phyloP scores from a whole-genome alignment of 192 early-diverging fungal genomes.

The Umbelopsis isabellina region DNA sequence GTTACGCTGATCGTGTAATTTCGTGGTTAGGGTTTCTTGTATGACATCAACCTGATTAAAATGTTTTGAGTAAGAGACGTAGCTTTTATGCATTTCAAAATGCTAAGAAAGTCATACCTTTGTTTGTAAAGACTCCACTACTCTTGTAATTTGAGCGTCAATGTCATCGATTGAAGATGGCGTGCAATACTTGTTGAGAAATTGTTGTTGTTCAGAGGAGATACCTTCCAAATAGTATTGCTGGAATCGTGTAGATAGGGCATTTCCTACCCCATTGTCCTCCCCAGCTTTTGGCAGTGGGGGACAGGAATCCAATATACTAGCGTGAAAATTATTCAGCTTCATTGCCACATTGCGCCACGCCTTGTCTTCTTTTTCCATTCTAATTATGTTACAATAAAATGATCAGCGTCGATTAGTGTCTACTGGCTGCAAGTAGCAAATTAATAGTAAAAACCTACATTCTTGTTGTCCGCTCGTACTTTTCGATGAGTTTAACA shows the following conservation, averaged over 20 bases:
- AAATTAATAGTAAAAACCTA: neutral
- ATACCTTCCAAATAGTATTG: constrained; percentile 15
- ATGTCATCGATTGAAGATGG: constrained; percentile 8
- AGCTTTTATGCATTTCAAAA: neutral
- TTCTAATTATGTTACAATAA: neutral
- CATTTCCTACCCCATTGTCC: neutral
- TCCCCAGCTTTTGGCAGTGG: constrained; percentile 1
- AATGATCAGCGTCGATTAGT: too few relatives aligned
- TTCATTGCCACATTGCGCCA: constrained; percentile 2
- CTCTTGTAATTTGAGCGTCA: neutral
- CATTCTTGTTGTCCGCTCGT: neutral
- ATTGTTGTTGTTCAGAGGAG: neutral
- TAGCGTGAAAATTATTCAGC: constrained; percentile 12
- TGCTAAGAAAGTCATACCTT: neutral
- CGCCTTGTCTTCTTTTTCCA: constrained; percentile 17
- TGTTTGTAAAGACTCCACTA: neutral
- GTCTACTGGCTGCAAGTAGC: too few relatives aligned
- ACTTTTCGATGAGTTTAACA: constrained; percentile 6
- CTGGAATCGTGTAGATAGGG: neutral
- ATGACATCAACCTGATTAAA: neutral
- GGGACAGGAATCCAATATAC: constrained; percentile 13
- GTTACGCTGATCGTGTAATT: neutral
- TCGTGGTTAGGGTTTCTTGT: constrained; percentile 6
- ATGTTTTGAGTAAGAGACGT: neutral
- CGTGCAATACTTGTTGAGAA: constrained; percentile 17